phyloP scores from a whole-genome alignment of 192 early-diverging fungal genomes.

The Coemansia sp. region DNA sequence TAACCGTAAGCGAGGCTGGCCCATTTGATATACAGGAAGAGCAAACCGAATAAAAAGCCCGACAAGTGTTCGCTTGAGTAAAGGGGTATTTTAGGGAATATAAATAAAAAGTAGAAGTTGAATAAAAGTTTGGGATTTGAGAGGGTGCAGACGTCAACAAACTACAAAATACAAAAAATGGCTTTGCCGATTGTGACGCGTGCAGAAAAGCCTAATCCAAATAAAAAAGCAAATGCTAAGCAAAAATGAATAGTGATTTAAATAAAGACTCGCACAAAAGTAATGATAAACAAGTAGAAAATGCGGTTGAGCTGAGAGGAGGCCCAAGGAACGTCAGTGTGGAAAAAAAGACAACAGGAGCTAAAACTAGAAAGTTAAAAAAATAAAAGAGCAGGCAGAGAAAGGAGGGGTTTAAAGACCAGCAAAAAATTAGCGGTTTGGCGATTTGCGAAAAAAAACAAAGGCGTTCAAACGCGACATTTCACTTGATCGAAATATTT shows the following conservation, averaged over 20 bases:
- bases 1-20: constrained; percentile 50
- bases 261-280: not conserved
- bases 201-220: not conserved
- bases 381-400: too few species aligned
- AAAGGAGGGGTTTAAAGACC: too few species aligned
- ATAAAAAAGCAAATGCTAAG: not conserved
- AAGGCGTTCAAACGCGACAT: too few species aligned
- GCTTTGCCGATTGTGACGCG: not conserved
- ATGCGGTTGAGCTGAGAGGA: not conserved
- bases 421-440: not conserved
- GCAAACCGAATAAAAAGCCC: not conserved
- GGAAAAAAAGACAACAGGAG: too few species aligned
- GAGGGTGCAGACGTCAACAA: not conserved
- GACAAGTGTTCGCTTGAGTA: not conserved
- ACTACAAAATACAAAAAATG: not conserved
- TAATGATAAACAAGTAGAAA: not conserved
- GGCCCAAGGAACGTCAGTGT: too few species aligned
- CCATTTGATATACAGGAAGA: constrained; percentile 10
- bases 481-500: not conserved
- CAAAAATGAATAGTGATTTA: not conserved
- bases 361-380: too few species aligned
- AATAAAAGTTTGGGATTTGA: not conserved
- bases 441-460: not conserved
- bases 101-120: not conserved
- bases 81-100: not conserved